Evolutionary conservation across 495 filamentous ascomycete species (phyloP), one percentile per base, ranked within the genome.

Genomic region (Trichocladium uniseriatum): DNA sequence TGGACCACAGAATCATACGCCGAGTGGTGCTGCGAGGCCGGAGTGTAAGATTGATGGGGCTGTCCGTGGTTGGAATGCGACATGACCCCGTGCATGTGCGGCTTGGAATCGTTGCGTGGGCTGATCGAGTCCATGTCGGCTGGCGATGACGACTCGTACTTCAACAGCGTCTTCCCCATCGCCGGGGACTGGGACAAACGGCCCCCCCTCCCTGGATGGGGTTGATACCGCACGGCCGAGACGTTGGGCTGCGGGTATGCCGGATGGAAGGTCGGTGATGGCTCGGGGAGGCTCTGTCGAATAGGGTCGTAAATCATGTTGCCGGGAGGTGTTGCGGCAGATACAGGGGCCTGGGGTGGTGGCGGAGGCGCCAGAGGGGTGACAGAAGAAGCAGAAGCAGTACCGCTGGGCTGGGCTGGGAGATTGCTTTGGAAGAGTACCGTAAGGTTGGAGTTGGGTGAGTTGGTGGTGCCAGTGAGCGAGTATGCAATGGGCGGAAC

Each of bases 381-480:
- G 13, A 6, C 5, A 10, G 16, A 32, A 24, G 51, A 20, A 15
- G 42, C 41, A 0, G 56, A 45, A 0, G 57, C 56, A 18, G 66
- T 45, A 38, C 48, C 21, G n/a, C 43, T 37, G 2, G 43, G 10
- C 32, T 45, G 41, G 7, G 52, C 36, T n/a, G 41, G 59, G 38
- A 59, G 59, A 35, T 68, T 78, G 48, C 37, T 22, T 11, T 85
- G 79, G 57, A 84, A 88, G 36, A 88, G 71, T 37, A 87, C 69
- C 1, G 86, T 88, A 3, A 90, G 67, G 57, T 83, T 89, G 0
- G 84, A 81, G 54, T 83, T 87, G 6, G 86, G 83, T 15, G 86
- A 89, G 58, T 89, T 86, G 21, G 83, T 88, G 13, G 83, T 87
- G 38, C 86, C 86, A 2, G 86, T 87, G 16, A 90, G 73, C 29